These are phyloP conservation scores for Amylocystis lapponica DNA, from an alignment of 768 basidiomycete genomes.

Conservation along the genomic window DNA sequence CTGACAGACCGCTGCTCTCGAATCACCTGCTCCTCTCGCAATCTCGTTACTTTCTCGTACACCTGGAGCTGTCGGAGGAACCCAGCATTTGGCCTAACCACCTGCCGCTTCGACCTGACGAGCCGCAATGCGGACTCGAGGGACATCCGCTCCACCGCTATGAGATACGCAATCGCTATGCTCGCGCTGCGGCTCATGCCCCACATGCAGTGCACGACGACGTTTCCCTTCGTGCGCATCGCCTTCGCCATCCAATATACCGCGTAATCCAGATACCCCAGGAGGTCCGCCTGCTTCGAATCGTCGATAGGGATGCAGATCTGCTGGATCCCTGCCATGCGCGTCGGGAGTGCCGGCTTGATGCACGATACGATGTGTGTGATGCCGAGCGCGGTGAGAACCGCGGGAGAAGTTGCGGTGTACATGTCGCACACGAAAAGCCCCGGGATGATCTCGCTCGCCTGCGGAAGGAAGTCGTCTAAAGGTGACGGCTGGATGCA, in stretches of 20 bases:
- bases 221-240: constrained; percentile 23
- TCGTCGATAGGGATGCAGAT: constrained; percentile 50
- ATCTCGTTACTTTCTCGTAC: constrained; percentile 12
- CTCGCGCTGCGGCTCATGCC: constrained; percentile 27
- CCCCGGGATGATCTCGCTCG: constrained; percentile 24
- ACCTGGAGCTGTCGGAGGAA: constrained; percentile 27
- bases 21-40: constrained; percentile 2
- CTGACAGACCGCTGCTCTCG: background rate
- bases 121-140: constrained; percentile 19
- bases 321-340: constrained; percentile 28
- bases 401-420: constrained; percentile 20
- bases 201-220: constrained; percentile 26
- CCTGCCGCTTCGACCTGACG: constrained; percentile 15
- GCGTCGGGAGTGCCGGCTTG: constrained; percentile 29
- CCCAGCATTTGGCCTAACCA: constrained; percentile 27
- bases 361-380: constrained; percentile 25
- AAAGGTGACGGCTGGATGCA: constrained; percentile 17
- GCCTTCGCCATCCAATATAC: constrained; percentile 45
- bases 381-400: constrained; percentile 17
- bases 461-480: constrained; percentile 20
- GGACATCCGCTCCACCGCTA: constrained; percentile 22
- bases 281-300: constrained; percentile 31
- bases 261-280: constrained; percentile 37
- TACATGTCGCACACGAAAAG: constrained; percentile 24
- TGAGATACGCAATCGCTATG: constrained; percentile 23